These are phyloP conservation scores for Metschnikowia similis DNA, from an alignment of 805 yeast genomes.

Conservation along the genomic window DNA sequence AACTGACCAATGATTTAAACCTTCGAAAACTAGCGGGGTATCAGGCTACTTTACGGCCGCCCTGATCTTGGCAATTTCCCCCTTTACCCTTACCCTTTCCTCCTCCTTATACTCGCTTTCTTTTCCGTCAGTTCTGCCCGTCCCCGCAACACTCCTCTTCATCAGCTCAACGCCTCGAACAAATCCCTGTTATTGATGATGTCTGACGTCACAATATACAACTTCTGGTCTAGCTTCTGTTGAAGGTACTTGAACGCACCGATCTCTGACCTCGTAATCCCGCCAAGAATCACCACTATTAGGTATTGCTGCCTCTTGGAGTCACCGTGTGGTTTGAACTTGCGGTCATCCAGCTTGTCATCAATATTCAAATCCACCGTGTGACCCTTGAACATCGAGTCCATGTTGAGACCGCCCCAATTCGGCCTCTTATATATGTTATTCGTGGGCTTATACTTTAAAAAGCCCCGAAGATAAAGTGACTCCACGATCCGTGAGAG, in stretches of 20 bases:
- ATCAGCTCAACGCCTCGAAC: constrained; percentile 10
- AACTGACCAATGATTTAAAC: too few relatives aligned
- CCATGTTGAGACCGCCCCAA: constrained; percentile 42
- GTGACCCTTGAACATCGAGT: constrained; percentile 40
- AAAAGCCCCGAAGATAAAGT: constrained; percentile 54
- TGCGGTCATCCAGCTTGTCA: constrained; percentile 22
- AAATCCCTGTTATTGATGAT: constrained; percentile 34
- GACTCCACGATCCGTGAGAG: constrained; percentile 65
- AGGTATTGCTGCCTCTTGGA: constrained; percentile 20
- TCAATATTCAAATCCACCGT: constrained; percentile 34
- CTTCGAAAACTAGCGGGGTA: too few relatives aligned
- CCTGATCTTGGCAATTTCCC: too few relatives aligned
- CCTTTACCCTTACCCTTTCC: too few relatives aligned
- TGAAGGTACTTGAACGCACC: constrained; percentile 66
- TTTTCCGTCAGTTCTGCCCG: too few relatives aligned
- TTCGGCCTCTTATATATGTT: constrained; percentile 35
- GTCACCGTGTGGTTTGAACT: neutral
- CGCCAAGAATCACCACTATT: constrained; percentile 69
- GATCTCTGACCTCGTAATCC: constrained; percentile 80
- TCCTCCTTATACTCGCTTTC: too few relatives aligned
- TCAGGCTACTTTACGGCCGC: too few relatives aligned
- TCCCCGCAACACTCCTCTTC: too few relatives aligned
- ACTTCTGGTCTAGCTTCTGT: constrained; percentile 35
- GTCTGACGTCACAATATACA: constrained; percentile 43
- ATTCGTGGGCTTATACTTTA: constrained; percentile 38